phyloP scores from a whole-genome alignment of 73 alveolate genomes.

The Paramecium tetraurelia region DNA sequence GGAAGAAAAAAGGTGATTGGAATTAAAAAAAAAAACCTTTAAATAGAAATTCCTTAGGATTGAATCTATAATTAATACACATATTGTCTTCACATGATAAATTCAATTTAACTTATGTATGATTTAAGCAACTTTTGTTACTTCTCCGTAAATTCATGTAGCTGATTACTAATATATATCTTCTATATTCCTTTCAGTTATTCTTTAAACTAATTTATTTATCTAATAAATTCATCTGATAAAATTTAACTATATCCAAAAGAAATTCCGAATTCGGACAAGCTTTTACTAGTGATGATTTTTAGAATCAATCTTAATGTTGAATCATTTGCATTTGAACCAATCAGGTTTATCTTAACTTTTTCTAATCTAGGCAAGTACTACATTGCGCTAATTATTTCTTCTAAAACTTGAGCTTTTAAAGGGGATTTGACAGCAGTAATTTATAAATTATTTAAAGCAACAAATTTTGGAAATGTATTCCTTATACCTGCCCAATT shows the following conservation, averaged over 20 bases:
- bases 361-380: neutral
- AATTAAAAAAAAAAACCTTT: neutral
- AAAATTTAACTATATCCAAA: neutral
- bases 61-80: neutral
- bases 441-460: neutral
- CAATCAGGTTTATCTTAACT: neutral
- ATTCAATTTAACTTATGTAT: neutral
- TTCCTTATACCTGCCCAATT: neutral
- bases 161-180: neutral
- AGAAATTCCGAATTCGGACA: neutral
- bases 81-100: neutral
- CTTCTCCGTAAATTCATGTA: neutral
- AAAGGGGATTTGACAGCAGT: neutral
- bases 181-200: neutral
- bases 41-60: conserved; percentile 1
- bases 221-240: neutral
- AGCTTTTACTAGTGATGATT: neutral
- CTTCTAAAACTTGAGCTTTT: neutral
- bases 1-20: neutral
- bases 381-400: neutral
- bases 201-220: neutral
- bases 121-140: neutral
- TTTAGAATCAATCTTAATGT: neutral
- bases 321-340: neutral
- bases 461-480: neutral